phyloP scores from a whole-genome alignment of 345 rosid genomes.

The Lepidium aucheri region DNA sequence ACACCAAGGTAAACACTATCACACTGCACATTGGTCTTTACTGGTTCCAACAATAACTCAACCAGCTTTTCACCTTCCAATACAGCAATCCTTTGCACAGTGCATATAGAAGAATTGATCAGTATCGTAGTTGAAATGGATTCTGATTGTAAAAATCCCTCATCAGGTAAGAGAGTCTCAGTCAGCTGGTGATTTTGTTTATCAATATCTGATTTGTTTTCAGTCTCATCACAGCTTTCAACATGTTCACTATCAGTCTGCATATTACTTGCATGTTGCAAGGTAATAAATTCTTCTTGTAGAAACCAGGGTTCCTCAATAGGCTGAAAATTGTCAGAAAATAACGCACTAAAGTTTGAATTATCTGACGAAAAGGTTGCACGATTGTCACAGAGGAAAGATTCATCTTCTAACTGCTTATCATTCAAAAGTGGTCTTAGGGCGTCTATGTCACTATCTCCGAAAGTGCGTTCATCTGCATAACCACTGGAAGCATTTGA shows the following conservation, averaged over 20 bases:
- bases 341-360: conserved; percentile 20
- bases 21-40: conserved; percentile 79
- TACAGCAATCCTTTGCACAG: conserved; percentile 94
- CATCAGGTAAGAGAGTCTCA: conserved; percentile 40
- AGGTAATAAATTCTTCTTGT: conserved; percentile 28
- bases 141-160: conserved; percentile 39
- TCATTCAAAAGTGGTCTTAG: conserved; percentile 32
- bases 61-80: conserved; percentile 84
- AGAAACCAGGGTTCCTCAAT: conserved; percentile 91
- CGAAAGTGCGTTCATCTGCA: conserved; percentile 52
- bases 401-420: conserved; percentile 29
- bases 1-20: conserved; percentile 90
- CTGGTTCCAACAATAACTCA: conserved; percentile 88
- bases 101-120: conserved; percentile 85
- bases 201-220: conserved; percentile 11
- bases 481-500: conserved; percentile 92
- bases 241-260: conserved; percentile 21
- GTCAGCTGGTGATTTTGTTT: conserved; percentile 35
- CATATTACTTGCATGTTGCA: conserved; percentile 17
- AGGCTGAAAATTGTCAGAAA: conserved; percentile 58
- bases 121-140: conserved; percentile 54
- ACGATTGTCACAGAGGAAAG: conserved; percentile 25
- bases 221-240: conserved; percentile 30
- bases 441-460: conserved; percentile 21
- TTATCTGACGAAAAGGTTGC: conserved; percentile 18